phyloP scores from a whole-genome alignment of 2,329 filamentous ascomycete species.

The Dothideomycetidae sp. region DNA sequence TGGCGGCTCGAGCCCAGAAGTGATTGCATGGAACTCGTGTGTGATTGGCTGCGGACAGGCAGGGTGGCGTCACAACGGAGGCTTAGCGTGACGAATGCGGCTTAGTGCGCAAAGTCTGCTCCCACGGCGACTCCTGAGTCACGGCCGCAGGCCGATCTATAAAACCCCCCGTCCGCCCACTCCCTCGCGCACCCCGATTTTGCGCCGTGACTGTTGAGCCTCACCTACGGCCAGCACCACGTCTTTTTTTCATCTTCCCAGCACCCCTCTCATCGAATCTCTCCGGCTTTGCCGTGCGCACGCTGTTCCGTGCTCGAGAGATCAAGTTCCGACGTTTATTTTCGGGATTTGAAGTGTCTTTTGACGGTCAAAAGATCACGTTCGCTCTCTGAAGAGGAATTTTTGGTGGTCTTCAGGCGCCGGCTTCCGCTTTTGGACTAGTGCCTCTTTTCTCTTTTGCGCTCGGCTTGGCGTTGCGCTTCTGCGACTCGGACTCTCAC shows the following conservation, averaged over 20 bases:
- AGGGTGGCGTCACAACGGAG: not conserved
- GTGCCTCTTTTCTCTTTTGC: not conserved
- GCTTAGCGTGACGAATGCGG: not conserved
- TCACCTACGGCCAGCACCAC: conserved; percentile 7
- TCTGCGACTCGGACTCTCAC: no score
- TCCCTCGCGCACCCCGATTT: conserved; percentile 1
- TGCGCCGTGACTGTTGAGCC: conserved; percentile 9
- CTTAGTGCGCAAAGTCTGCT: not conserved
- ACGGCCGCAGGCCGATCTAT: conserved; percentile 2
- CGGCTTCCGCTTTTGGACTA: conserved; percentile 1
- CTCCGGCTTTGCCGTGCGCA: conserved; percentile 3
- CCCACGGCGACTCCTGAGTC: not conserved
- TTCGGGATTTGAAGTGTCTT: conserved; percentile 4
- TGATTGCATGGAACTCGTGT: not conserved
- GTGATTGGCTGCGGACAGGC: not conserved
- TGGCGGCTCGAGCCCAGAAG: not conserved
- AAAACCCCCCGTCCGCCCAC: conserved; percentile 6
- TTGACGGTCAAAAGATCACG: conserved; percentile 1
- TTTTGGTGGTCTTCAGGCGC: conserved; percentile 3
- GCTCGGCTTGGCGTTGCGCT: no score
- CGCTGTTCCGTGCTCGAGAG: conserved; percentile 1
- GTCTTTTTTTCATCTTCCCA: conserved; percentile 1
- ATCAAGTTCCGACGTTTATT: conserved; percentile 4
- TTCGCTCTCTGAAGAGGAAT: conserved; percentile 4
- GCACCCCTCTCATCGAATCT: conserved; percentile 7